Evolutionary conservation across 768 basidiomycete species (phyloP).

Genomic region (Serendipita sp.): DNA sequence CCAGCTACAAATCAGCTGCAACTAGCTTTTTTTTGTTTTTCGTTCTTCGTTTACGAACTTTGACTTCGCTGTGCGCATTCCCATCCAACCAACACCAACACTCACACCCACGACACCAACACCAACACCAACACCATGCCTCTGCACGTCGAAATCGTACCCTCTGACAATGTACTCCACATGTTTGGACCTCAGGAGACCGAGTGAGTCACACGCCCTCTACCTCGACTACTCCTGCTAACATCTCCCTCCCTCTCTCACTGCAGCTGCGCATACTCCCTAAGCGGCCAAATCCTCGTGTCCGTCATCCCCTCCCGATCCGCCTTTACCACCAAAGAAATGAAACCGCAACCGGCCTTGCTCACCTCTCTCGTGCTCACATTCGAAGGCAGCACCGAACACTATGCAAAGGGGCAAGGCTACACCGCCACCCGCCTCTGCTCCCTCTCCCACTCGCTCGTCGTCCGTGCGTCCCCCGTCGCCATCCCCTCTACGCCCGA

Average conservation of each 20-base stretch:
- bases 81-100: too few relatives aligned
- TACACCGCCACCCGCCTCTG: conserved; percentile 59
- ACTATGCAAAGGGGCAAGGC: conserved; percentile 43
- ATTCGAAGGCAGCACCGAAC: conserved; percentile 79
- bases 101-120: not conserved
- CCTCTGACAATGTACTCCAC: conserved; percentile 39
- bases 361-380: conserved; percentile 58
- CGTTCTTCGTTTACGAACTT: too few relatives aligned
- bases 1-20: too few relatives aligned
- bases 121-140: conserved; percentile 32
- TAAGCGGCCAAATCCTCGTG: conserved; percentile 66
- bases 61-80: too few relatives aligned
- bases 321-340: conserved; percentile 34
- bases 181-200: conserved; percentile 56
- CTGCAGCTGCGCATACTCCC: conserved; percentile 65
- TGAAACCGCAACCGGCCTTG: conserved; percentile 33
- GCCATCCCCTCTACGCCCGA: conserved; percentile 41
- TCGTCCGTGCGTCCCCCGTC: conserved; percentile 39
- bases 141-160: conserved; percentile 46
- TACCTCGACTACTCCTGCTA: conserved; percentile 6
- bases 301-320: conserved; percentile 42
- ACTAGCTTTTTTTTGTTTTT: too few relatives aligned
- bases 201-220: conserved; percentile 30
- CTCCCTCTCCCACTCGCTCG: conserved; percentile 47
- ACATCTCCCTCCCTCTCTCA: not conserved